Evolutionary conservation across 2,329 filamentous ascomycete species (phyloP), one percentile per base, ranked within the genome.

Genomic region (Microsporum canis): DNA sequence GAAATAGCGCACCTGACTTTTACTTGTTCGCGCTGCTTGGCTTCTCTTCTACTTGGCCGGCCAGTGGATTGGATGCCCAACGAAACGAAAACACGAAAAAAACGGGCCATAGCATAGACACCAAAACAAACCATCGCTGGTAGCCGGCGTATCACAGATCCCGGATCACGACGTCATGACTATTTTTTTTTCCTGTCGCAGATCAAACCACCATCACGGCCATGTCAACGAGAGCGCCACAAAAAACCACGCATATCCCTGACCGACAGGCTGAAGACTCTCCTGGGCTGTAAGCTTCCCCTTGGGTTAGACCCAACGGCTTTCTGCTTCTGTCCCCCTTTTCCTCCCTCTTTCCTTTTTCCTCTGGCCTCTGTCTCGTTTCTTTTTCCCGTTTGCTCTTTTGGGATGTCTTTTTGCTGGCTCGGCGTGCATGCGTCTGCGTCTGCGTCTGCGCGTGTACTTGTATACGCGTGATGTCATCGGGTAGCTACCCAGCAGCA

Each of bases 101-200:
- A 47, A 47, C 43, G 43, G 43, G 43, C 29, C 49, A 34, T 53
- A 34, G 49, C 49, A 53, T 12, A 7, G 12, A 10, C 27, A 47
- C 45, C 39, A 43, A 43, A 43, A 43, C 27, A 53, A 53, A 53
- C 27, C 49, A 53, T 53, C 49, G 49, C 49, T 53, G 49, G 49
- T 53, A 53, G 49, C 49, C 49, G 49, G 49, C 49, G 49, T 53
- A 53, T 53, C 49, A 53, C 49, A 27, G 49, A 53, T 34, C 49
- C 33, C 33, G 49, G 49, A 31, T 53, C 49, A 53, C 49, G 49
- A 31, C 27, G 31, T 53, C 49, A 47, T 17, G 49, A 53, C 17
- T 23, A 23, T 23, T 23, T 31, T 12, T 17, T 5, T 23, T 27
- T 29, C 29, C 29, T 29, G 27, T 10, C 49, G 49, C 43, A 29